phyloP scores from a whole-genome alignment of 164 flowering plant genomes.

The Platanus orientalis region DNA sequence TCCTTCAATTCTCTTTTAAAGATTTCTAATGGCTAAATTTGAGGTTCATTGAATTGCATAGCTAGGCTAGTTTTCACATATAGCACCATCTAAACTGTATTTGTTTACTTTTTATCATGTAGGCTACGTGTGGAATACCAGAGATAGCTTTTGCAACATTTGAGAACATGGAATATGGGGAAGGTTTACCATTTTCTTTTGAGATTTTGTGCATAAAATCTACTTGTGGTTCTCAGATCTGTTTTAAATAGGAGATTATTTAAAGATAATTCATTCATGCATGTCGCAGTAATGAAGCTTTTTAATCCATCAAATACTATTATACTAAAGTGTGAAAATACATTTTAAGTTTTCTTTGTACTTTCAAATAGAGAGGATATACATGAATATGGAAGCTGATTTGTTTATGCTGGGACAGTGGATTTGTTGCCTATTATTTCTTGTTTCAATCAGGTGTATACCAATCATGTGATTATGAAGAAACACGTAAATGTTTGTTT shows the following conservation, averaged over 20 bases:
- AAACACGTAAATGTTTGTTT: not conserved
- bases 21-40: not conserved
- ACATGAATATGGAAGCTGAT: too few relatives aligned
- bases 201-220: not conserved
- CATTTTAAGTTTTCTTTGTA: not conserved
- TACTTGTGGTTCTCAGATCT: not conserved
- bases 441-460: constrained; percentile 1
- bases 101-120: constrained; percentile 19
- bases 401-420: not conserved
- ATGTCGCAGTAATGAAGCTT: not conserved
- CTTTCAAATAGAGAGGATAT: not conserved
- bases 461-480: not conserved
- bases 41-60: not conserved
- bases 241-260: not conserved
- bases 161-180: constrained; percentile 98
- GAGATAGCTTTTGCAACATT: constrained; percentile 90
- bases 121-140: constrained; percentile 98
- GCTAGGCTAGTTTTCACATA: not conserved
- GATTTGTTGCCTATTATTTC: not conserved
- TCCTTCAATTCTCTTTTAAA: not conserved
- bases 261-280: not conserved
- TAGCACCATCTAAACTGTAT: constrained; percentile 8
- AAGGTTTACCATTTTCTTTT: constrained; percentile 44
- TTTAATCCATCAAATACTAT: not conserved
- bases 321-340: too few relatives aligned